Evolutionary conservation across 2,329 filamentous ascomycete species (phyloP), one percentile per base, ranked within the genome.

Genomic region (Penicillium sp.): DNA sequence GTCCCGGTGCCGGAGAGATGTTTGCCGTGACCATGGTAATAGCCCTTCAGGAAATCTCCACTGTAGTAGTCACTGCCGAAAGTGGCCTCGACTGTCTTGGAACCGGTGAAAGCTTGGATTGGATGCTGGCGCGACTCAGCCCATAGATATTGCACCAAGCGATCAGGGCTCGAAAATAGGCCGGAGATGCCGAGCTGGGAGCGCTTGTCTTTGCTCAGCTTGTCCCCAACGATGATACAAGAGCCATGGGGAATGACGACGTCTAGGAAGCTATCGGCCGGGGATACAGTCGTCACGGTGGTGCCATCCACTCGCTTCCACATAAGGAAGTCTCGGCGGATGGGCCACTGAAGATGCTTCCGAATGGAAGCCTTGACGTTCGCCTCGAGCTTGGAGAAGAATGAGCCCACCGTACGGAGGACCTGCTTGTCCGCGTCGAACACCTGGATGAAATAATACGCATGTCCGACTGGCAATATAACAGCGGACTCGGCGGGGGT

Each of bases 51-150:
- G 46, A 79, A 72, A 4, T 75, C 70, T 45, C 81, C 81, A 43
- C 73, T 75, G 67, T 81, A 83, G 64, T 76, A 81, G 44, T 82
- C 76, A 2, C 73, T 73, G 6, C 75, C 78, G 55, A 81, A 80
- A 45, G 77, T 76, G 54, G 70, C 67, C 44, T 79, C 77, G 47
- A 78, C 66, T 2, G 75, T 80, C 56, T 75, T 76, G 44, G 66
- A 69, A 12, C 77, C 77, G 4, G 70, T 72, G 51, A 72, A 71
- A 20, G 67, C 67, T 18, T 66, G 60, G 50, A 71, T 64, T 3
- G 77, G 75, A 52, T 78, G 76, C 43, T 72, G 69, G 43, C 74
- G 72, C 6, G 69, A 66, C 20, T 68, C 63, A 35, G 72, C 73
- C 56, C 68, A 69, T 29, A 79, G 68, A 57, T 77, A 79, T 25